phyloP scores from a whole-genome alignment of 2,329 filamentous ascomycete genomes.

The Scedosporium boydii region DNA sequence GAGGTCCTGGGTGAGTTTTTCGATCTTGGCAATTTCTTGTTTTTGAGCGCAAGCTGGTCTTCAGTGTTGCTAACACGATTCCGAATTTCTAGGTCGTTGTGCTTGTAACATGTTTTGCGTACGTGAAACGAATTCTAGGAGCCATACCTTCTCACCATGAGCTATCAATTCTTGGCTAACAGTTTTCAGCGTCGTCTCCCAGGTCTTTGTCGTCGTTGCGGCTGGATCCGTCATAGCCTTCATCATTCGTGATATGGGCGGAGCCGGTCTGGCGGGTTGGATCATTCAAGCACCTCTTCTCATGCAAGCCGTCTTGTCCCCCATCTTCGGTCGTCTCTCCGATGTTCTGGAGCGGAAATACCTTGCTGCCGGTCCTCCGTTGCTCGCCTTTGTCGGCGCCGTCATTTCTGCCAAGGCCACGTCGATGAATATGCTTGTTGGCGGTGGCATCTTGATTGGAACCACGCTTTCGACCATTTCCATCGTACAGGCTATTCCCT shows the following conservation, averaged over 20 bases:
- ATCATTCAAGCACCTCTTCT: slow-evolving; percentile 45
- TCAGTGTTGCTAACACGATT: background rate
- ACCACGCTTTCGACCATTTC: slow-evolving; percentile 42
- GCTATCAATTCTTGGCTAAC: background rate
- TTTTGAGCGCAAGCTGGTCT: background rate
- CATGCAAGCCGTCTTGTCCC: slow-evolving; percentile 47
- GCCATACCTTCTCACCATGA: background rate
- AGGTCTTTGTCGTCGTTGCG: slow-evolving; percentile 46
- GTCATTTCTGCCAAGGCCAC: slow-evolving; percentile 44
- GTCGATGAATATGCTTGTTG: slow-evolving; percentile 46
- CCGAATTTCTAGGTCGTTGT: slow-evolving; percentile 17
- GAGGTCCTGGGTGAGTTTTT: slow-evolving; percentile 35
- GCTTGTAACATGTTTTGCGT: slow-evolving; percentile 39
- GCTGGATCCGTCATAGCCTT: slow-evolving; percentile 47
- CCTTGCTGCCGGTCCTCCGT: slow-evolving; percentile 39
- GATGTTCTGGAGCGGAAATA: slow-evolving; percentile 47
- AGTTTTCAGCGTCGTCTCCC: slow-evolving; percentile 33
- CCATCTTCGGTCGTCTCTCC: slow-evolving; percentile 44
- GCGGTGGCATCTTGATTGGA: slow-evolving; percentile 48
- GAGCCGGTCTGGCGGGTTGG: slow-evolving; percentile 40
- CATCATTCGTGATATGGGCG: slow-evolving; percentile 43
- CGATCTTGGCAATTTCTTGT: background rate
- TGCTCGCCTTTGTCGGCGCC: slow-evolving; percentile 43
- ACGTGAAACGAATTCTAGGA: slow-evolving; percentile 10
- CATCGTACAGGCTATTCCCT: slow-evolving; percentile 46